Evolutionary conservation across 1,139 yeast genomes (phyloP).

Genomic region (Kazachstania sp.): DNA sequence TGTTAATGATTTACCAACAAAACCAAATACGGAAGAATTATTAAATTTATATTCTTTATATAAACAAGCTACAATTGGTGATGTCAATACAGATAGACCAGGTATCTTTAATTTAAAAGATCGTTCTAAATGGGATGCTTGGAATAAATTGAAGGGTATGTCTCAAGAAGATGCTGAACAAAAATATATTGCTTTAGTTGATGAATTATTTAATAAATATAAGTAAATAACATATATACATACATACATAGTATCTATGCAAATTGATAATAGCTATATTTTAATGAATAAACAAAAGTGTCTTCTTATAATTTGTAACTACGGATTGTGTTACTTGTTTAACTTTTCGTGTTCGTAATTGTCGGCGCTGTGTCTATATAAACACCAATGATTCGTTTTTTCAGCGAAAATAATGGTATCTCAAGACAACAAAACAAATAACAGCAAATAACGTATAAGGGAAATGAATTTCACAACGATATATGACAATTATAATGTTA

Average conservation of each 20-base stretch:
- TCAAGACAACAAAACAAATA: background rate
- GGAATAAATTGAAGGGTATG: slow-evolving; percentile 83
- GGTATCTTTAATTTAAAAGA: slow-evolving; percentile 90
- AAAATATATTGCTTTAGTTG: slow-evolving; percentile 65
- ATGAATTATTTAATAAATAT: slow-evolving; percentile 53
- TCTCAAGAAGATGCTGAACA: slow-evolving; percentile 86
- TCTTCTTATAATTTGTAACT: no score
- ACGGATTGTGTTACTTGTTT: no score
- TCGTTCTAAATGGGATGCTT: slow-evolving; percentile 95
- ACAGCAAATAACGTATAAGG: background rate
- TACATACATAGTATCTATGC: no score
- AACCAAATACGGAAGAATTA: slow-evolving; percentile 82
- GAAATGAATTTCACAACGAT: background rate
- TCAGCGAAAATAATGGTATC: no score
- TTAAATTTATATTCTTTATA: slow-evolving; percentile 77
- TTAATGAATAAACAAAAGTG: background rate
- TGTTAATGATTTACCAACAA: slow-evolving; percentile 63
- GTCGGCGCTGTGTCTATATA: no score
- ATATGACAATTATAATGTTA: slow-evolving; percentile 11
- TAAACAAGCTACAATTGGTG: slow-evolving; percentile 97
- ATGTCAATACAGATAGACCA: slow-evolving; percentile 64
- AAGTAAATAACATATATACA: slow-evolving; percentile 9
- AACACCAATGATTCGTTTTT: no score
- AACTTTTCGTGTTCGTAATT: no score
- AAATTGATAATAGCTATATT: background rate